phyloP scores from a whole-genome alignment of 2,329 filamentous ascomycete species.

The Exserohilum turcica region DNA sequence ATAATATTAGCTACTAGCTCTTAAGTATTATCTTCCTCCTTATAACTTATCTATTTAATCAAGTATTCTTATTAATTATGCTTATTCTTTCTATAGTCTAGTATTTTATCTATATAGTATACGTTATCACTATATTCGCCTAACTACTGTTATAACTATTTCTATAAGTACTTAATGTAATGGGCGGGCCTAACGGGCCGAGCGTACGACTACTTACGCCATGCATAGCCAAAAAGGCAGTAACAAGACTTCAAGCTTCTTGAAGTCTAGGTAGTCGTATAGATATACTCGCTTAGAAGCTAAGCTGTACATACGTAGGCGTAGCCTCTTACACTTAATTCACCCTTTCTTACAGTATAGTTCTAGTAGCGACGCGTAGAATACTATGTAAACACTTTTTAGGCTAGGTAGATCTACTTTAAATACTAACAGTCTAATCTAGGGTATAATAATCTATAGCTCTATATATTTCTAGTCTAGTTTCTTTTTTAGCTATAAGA shows the following conservation, averaged over 20 bases:
- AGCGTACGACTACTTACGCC: too few species aligned
- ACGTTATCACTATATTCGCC: constrained; percentile 1
- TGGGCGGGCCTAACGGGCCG: too few species aligned
- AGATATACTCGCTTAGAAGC: too few species aligned
- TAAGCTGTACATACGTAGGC: not conserved
- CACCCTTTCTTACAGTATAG: too few species aligned
- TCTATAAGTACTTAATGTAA: not conserved
- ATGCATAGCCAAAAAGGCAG: too few species aligned
- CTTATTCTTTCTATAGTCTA: constrained; percentile 1
- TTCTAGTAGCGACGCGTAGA: not conserved
- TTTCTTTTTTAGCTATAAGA: too few species aligned
- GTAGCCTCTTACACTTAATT: not conserved
- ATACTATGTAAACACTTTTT: not conserved
- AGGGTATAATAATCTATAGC: not conserved
- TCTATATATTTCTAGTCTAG: not conserved
- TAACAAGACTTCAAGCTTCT: too few species aligned
- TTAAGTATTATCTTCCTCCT: not conserved
- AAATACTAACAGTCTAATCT: not conserved
- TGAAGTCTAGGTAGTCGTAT: too few species aligned
- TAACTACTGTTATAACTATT: not conserved
- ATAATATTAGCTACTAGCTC: not conserved
- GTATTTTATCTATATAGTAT: constrained; percentile 6
- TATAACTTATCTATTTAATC: not conserved
- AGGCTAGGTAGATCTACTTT: not conserved
- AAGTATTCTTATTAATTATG: not conserved